A percentile compares a stretch with the other conserved stretches of the same genome.
These are phyloP conservation scores for Cicer bijugum DNA, from an alignment of 306 rosid genomes.

Conservation along the genomic window DNA sequence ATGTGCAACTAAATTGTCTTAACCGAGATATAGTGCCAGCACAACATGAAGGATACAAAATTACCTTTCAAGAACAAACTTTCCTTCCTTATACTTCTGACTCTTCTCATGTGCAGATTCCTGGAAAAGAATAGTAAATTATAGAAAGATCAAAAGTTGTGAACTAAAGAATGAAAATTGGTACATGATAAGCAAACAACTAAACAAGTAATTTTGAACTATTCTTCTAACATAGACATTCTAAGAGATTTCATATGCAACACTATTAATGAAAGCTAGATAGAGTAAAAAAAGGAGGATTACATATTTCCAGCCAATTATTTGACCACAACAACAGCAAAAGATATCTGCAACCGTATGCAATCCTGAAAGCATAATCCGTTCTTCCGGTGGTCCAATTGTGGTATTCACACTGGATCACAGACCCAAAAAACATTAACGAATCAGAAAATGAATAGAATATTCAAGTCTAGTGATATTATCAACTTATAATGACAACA, in stretches of 20 bases:
- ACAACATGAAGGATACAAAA: not conserved
- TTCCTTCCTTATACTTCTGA: slow-evolving; percentile 93
- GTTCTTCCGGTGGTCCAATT: slow-evolving; percentile 68
- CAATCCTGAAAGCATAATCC: slow-evolving; percentile 81
- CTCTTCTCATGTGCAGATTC: slow-evolving; percentile 80
- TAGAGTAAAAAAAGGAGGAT: slow-evolving; percentile 45
- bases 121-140: slow-evolving; percentile 47
- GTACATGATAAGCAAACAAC: not conserved
- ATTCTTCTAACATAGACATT: slow-evolving; percentile 5
- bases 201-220: not conserved
- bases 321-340: slow-evolving; percentile 93
- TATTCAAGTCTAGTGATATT: slow-evolving; percentile 34
- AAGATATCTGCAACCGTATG: slow-evolving; percentile 82
- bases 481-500: slow-evolving; percentile 30
- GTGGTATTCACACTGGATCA: slow-evolving; percentile 67
- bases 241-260: slow-evolving; percentile 9
- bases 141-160: slow-evolving; percentile 2
- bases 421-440: slow-evolving; percentile 30
- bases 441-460: slow-evolving; percentile 26
- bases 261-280: slow-evolving; percentile 24
- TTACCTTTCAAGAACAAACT: slow-evolving; percentile 94
- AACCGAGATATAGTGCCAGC: slow-evolving; percentile 5
- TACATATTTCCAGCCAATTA: slow-evolving; percentile 98
- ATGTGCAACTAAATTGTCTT: slow-evolving; percentile 11
- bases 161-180: slow-evolving; percentile 13